Base-by-base conservation (phyloP, 2,329 filamentous ascomycete genomes). In the Basipetospora chlamydospora region DNA sequence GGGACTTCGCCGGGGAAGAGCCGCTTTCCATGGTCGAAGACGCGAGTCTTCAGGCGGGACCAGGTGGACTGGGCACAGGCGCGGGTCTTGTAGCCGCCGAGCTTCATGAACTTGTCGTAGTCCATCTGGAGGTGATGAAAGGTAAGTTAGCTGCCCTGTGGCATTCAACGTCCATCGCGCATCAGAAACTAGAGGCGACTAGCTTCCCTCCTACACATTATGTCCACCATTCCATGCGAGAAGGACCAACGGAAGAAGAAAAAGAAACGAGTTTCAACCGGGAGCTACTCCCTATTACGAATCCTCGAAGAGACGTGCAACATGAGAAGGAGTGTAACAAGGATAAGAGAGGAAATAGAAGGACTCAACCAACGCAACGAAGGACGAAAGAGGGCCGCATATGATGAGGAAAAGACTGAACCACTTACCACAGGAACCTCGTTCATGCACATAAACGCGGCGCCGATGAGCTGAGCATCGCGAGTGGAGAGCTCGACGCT, bases 31-130 rank as follows among this genome's bases (percentile, higher is more conserved):
- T n/a, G n/a, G n/a, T n/a, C n/a, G n/a, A n/a, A n/a, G n/a, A n/a
- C n/a, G n/a, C n/a, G n/a, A n/a, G n/a, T n/a, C n/a, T 37, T 37
- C 26, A 37, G 13, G 7, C 35, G 35, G 9, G 26, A 37, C 35
- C 26, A 37, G 35, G 28, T 17, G 7, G 36, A 22, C 15, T 21
- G n/a, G 6, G 36, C 28, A 13, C 12, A 20, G 12, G 28, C 10
- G 12, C 12, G 10, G 22, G 23, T 33, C 29, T 38, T 38, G 22
- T 33, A 33, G 5, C 29, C 29, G 15, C 15, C 30, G 12, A 28
- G 11, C 13, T 28, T 7, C n/a, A 29, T 22, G n/a, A 38, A 38
- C 23, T 32, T 33, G 4, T 13, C 29, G 6, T 26, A 10, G n/a
- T 38, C 36, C 18, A 33, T 28, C 36, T 38, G 3, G 11, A 18